Conservation (phyloP, 352 stramenopile species). For the Pythium chondricola region DNA sequence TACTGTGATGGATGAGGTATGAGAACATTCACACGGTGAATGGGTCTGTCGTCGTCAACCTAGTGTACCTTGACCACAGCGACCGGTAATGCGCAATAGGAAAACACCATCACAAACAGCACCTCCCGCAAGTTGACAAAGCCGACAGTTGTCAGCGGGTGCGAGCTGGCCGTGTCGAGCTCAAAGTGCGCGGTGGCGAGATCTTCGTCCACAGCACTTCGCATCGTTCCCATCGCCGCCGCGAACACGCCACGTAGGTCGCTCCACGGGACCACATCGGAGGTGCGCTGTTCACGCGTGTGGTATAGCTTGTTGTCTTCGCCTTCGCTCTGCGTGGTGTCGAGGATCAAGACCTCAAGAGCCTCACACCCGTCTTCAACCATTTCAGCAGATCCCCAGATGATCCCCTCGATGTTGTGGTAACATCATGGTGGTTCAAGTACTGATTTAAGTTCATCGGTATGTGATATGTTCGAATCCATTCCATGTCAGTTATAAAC, state of each 20-base stretch:
- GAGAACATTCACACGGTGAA: background rate
- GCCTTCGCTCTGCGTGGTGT: constrained; percentile 60
- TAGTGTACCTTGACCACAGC: constrained; percentile 18
- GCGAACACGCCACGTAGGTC: constrained; percentile 52
- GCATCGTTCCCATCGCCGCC: constrained; percentile 42
- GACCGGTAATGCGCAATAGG: constrained; percentile 5
- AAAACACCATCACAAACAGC: constrained; percentile 47
- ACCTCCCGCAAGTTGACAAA: constrained; percentile 49
- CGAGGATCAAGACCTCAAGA: constrained; percentile 51
- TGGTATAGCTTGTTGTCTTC: constrained; percentile 65
- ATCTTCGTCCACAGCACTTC: constrained; percentile 39
- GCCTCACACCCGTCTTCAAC: no score
- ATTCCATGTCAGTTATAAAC: no score
- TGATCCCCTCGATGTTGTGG: no score
- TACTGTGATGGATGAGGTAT: constrained; percentile 24
- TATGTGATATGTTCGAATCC: no score
- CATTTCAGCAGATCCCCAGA: no score
- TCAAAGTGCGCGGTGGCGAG: constrained; percentile 32
- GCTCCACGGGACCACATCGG: constrained; percentile 18
- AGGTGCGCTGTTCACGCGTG: constrained; percentile 1
- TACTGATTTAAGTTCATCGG: no score
- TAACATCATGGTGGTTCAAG: no score
- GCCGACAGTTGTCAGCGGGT: constrained; percentile 19
- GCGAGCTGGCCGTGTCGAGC: background rate
- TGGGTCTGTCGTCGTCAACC: background rate